A percentile compares a stretch with the other conserved stretches of the same genome.
Conservation (phyloP, 2,329 filamentous ascomycete species). For the Ambrosiella beaveri region DNA sequence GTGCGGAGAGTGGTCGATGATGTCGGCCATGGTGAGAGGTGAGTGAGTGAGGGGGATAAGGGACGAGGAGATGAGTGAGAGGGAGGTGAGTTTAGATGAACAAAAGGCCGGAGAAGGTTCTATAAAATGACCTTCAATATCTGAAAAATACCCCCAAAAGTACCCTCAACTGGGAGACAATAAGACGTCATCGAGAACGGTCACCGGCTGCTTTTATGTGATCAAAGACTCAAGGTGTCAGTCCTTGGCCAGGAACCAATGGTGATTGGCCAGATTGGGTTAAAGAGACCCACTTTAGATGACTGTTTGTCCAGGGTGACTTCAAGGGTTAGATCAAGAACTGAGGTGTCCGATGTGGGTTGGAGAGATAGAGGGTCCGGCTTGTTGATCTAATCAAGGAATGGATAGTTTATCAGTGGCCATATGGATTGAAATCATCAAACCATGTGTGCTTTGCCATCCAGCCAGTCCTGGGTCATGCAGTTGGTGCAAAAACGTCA, state of each 20-base stretch:
- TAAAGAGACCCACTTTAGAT: constrained; percentile 3
- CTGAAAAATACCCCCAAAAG: not conserved
- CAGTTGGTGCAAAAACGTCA: no score
- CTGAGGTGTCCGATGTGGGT: no score
- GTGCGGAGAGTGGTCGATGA: constrained; percentile 70
- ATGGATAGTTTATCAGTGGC: not conserved
- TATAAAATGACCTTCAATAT: not conserved
- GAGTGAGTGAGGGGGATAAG: not conserved
- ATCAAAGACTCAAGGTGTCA: not conserved
- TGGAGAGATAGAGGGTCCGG: no score
- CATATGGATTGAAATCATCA: no score
- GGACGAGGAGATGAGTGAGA: not conserved
- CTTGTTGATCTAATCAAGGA: not conserved
- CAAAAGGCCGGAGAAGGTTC: not conserved
- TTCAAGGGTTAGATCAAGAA: not conserved
- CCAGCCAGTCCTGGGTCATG: no score
- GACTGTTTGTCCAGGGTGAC: not conserved
- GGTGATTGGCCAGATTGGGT: constrained; percentile 1
- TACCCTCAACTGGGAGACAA: no score
- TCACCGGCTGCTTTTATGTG: not conserved
- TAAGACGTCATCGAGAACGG: not conserved
- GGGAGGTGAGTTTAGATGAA: not conserved
- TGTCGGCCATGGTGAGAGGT: constrained; percentile 30
- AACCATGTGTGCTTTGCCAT: no score
- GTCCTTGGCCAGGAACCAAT: not conserved